Evolutionary conservation across 2,329 filamentous ascomycete genomes (phyloP), one percentile per base, ranked within the genome.

Genomic region (Pyrenochaeta sp.): DNA sequence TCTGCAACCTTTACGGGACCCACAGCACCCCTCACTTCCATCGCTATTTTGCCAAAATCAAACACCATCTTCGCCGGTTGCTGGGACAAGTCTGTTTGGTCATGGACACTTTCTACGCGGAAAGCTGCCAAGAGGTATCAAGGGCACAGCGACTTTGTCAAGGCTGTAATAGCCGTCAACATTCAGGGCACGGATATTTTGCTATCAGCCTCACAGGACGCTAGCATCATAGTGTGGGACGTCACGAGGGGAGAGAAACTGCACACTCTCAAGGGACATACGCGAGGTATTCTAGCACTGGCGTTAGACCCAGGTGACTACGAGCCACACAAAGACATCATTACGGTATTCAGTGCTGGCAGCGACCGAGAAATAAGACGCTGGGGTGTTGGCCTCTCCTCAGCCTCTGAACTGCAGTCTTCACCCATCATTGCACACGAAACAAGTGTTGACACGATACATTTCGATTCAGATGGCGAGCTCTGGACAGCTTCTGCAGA

Each of bases 401-500:
- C 60, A 1, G 69, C 68, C 20, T 62, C 57, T 2, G 64, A 72
- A 42, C 47, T 65, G 7, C 54, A 66, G 76, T 54, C 82, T 77
- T 61, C 82, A 75, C 68, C 84, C 1, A 87, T 97, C 45, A 77
- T 89, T 41, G 89, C 89, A 58, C 95, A 99, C 75, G 92, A 97
- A 63, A 99, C 95, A 0, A 95, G 90, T 61, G 87, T 99, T 9
- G 96, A 97, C 76, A 87, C 85, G 60, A 78, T 98, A 12, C 79
- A 85, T 17, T 96, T 96, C 65, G 89, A 92, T 60, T 75, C 77
- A 4, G 85, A 87, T 41, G 87, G 84, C 29, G 91, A 97, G 65
- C 78, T 97, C 12, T 98, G 92, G 92, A 97, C 94, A 7, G 90
- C 93, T 5, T 97, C 92, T 55, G 92, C 92, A 4, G 95, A 99